Evolutionary conservation across 805 yeast species (phyloP).

Genomic region (Metschnikowia gruessii): DNA sequence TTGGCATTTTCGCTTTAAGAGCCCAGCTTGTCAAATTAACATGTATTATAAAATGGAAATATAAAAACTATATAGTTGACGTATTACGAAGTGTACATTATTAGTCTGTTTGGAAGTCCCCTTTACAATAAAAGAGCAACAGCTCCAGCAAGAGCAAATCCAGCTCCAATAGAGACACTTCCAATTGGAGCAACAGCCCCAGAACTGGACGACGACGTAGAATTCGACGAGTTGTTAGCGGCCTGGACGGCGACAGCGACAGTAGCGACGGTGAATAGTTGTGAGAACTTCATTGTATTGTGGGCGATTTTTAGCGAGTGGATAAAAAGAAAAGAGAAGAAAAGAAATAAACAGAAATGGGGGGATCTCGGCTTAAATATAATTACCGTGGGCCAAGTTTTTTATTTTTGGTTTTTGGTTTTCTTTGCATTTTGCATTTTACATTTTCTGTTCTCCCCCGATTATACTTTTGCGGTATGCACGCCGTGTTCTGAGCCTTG

Average conservation of each 20-base stretch:
- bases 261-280: constrained; percentile 19
- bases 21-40: no score
- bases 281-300: constrained; percentile 22
- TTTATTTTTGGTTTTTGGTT: no score
- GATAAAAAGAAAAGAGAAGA: not conserved
- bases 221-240: constrained; percentile 17
- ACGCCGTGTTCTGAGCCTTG: not conserved
- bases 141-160: constrained; percentile 21
- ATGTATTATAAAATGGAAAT: not conserved
- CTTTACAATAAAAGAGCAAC: constrained; percentile 20
- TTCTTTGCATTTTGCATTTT: no score
- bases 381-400: no score
- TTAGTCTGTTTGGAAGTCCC: not conserved
- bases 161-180: constrained; percentile 19
- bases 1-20: no score
- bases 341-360: not conserved
- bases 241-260: constrained; percentile 24
- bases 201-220: constrained; percentile 12
- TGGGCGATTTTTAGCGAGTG: not conserved
- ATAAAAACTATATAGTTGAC: not conserved
- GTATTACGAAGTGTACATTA: not conserved
- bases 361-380: not conserved
- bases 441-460: not conserved
- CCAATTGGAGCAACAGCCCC: constrained; percentile 17
- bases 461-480: not conserved